Base-by-base conservation (phyloP, 768 basidiomycete genomes). In the Candolleomyces eurysporus region DNA sequence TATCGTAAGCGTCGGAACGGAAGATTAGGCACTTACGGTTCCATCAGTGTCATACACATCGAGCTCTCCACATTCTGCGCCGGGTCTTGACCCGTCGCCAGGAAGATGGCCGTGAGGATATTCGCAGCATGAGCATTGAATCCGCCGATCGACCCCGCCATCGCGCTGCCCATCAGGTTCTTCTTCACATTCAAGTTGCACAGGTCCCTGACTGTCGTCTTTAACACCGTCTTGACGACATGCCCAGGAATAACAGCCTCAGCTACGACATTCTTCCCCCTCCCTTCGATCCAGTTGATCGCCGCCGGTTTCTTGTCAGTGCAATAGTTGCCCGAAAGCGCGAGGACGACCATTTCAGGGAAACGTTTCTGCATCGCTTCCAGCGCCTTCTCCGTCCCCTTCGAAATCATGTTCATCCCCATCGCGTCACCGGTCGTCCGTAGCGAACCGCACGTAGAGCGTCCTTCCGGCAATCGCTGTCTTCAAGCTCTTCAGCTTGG, bases 381-480 rank as follows among this genome's bases (percentile, higher is more conserved):
- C 11, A 99, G 83, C 19, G 95, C 95, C 75, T 91, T 91, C 78
- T 98, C 97, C 9, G 94, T 95, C 3, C 96, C 97, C 76, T 99
- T 99, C 8, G 91, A 92, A 70, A 98, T 97, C 97, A 98, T 99
- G 81, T 99, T 99, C 97, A 99, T 99, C n/a, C 97, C 97, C 96
- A 98, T 99, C 46, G 97, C 96, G 69, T 98, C 96, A 32, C 96
- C 97, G 0, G 97, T 98, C 59, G 85, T 87, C n/a, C 16, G 95
- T 97, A 60, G 91, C 90, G 69, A 99, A 98, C 49, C 97, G 86
- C 26, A 98, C 88, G 71, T 88, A 99, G 46, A 99, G 78, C 43
- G 94, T 96, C 48, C 97, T 85, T 7, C 97, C 97, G 5, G 97
- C 97, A 72, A 98, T 78, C 5, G 90, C 91, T 51, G 88, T 88